Percentiles rank a stretch among this genome's conserved stretches.
Conservation (phyloP, 768 basidiomycete species). For the Macrolepiota albuminosa region DNA sequence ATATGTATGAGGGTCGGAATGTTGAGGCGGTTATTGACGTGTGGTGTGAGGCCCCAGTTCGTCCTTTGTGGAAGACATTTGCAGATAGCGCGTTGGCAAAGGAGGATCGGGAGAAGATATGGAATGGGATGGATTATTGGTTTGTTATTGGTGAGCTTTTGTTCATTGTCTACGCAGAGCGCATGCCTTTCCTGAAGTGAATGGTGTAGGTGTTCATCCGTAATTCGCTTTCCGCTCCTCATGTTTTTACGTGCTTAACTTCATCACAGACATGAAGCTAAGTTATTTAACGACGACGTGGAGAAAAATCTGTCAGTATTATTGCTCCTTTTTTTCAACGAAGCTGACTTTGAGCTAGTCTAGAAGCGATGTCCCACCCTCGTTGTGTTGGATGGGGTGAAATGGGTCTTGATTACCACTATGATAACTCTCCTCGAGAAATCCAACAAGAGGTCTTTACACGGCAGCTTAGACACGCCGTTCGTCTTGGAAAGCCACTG, state of each 20-base stretch:
- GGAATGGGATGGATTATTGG: constrained; percentile 74
- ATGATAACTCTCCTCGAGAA: constrained; percentile 69
- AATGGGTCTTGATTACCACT: constrained; percentile 84
- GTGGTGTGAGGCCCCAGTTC: constrained; percentile 82
- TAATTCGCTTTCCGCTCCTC: constrained; percentile 27
- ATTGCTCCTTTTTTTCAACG: not conserved
- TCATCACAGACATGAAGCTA: constrained; percentile 60
- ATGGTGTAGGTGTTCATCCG: constrained; percentile 65
- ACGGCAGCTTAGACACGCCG: constrained; percentile 65
- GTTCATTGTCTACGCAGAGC: not conserved
- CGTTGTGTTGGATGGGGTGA: constrained; percentile 88
- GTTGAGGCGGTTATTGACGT: constrained; percentile 77
- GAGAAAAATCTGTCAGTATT: constrained; percentile 57
- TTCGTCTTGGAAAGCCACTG: constrained; percentile 67
- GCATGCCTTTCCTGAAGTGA: not conserved
- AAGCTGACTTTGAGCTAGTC: constrained; percentile 28
- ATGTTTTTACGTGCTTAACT: not conserved
- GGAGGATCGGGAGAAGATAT: constrained; percentile 43
- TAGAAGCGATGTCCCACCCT: constrained; percentile 75
- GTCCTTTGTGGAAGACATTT: constrained; percentile 57
- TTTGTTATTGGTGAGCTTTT: constrained; percentile 68
- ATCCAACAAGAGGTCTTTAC: constrained; percentile 63
- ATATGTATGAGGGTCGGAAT: constrained; percentile 49
- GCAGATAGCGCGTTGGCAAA: constrained; percentile 63
- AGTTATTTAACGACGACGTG: constrained; percentile 57